A percentile compares a stretch with the other conserved stretches of the same genome.
Evolutionary conservation across 1,139 yeast species (phyloP).

Genomic region (Pneumocystis carinii): DNA sequence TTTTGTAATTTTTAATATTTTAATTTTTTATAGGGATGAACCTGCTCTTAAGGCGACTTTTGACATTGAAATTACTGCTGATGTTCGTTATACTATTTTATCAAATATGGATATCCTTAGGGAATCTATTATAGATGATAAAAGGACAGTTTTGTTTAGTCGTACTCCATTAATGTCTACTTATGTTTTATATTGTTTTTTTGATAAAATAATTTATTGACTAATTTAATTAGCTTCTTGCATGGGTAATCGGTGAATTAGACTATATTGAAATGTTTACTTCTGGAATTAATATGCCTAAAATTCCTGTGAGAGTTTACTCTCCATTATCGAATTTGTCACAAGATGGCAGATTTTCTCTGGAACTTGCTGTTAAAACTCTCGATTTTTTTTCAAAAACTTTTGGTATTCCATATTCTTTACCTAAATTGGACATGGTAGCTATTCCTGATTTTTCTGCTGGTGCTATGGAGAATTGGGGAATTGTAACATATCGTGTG

Average conservation of each 20-base stretch:
- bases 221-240: slow-evolving; percentile 31
- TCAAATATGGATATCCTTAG: slow-evolving; percentile 56
- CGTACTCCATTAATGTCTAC: slow-evolving; percentile 69
- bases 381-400: slow-evolving; percentile 56
- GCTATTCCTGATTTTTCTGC: slow-evolving; percentile 74
- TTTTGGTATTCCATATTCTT: slow-evolving; percentile 59
- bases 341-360: slow-evolving; percentile 46
- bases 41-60: slow-evolving; percentile 65
- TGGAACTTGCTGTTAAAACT: slow-evolving; percentile 60
- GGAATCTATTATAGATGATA: slow-evolving; percentile 28
- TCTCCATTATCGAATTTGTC: slow-evolving; percentile 60
- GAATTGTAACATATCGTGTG: slow-evolving; percentile 66
- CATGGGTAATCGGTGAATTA: slow-evolving; percentile 71
- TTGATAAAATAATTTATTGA: neutral
- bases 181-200: slow-evolving; percentile 23
- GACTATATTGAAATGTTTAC: slow-evolving; percentile 51
- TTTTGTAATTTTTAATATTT: slow-evolving; percentile 25
- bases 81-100: slow-evolving; percentile 45
- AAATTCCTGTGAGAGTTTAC: slow-evolving; percentile 67
- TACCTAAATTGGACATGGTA: slow-evolving; percentile 70
- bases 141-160: slow-evolving; percentile 42
- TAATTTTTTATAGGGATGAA: slow-evolving; percentile 25
- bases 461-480: slow-evolving; percentile 92
- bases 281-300: slow-evolving; percentile 28
- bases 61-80: slow-evolving; percentile 44